phyloP scores from a whole-genome alignment of 1,139 yeast species.

The Saccharomyces hybrid region DNA sequence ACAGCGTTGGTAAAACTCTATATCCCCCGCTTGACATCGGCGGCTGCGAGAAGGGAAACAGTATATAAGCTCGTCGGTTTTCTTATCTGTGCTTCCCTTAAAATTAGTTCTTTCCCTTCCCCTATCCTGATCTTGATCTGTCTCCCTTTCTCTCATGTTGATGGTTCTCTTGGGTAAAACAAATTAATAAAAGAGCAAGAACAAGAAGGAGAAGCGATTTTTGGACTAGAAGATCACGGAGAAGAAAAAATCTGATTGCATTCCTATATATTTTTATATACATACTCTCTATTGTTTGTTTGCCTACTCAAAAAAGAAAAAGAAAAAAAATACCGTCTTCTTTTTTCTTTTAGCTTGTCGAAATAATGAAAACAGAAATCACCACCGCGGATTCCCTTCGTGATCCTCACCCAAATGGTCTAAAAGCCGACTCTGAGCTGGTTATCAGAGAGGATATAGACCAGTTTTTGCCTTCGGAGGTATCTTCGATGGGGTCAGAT shows the following conservation, averaged over 20 bases:
- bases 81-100: background rate
- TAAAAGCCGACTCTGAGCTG: constrained; percentile 8
- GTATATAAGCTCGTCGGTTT: background rate
- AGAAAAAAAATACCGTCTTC: too few species aligned
- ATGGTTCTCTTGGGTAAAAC: background rate
- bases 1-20: background rate
- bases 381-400: background rate
- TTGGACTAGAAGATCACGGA: background rate
- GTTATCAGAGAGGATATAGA: constrained; percentile 18
- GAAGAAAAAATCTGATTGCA: background rate
- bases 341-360: background rate
- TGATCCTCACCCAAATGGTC: background rate
- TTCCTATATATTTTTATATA: background rate
- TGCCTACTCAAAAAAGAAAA: background rate
- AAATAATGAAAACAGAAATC: background rate
- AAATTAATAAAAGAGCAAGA: constrained; percentile 1
- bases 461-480: constrained; percentile 17
- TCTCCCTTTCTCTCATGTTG: background rate
- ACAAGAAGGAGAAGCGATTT: background rate
- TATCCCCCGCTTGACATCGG: background rate
- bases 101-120: background rate
- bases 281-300: background rate
- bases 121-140: background rate
- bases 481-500: constrained; percentile 17
- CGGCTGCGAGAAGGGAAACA: background rate